Evolutionary conservation across 1,284 basidiomycete genomes (phyloP), one percentile per base, ranked within the genome.

Genomic region (Cryptococcus deneoformans): DNA sequence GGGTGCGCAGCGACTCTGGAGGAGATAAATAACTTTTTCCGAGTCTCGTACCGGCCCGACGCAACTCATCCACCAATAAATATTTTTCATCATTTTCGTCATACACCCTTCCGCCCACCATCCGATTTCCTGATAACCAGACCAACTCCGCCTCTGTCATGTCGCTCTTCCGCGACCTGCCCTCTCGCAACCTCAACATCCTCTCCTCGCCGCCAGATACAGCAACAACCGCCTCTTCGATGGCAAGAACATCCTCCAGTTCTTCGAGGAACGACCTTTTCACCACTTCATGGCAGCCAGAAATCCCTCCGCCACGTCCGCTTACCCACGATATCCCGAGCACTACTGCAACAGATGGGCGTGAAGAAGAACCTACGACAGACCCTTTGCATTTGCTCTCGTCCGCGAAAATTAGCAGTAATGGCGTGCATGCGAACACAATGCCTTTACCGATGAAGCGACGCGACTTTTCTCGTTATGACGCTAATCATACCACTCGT

Each of bases 201-300:
- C 49, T 6, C 49, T 38, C 49, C 49, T 50, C 42, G n/a, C 50
- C 24, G 45, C 35, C 54, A 43, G 20, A 40, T 12, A 47, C 46
- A 9, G 14, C 51, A 36, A 12, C 36, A 35, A 20, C 55, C 34
- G 46, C 38, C 16, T 35, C 52, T 50, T 43, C 52, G 42, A 20
- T 20, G 20, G 20, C 20, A 20, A 20, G 20, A 20, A 20, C 20
- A 46, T 46, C 42, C 29, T 34, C 49, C 24, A 53, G 52, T 11
- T 65, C 65, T 8, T 68, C 66, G 14, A 64, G 71, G 10, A 73
- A 73, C 54, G 69, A 73, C 57, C 56, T 73, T 7, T 73, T 73
- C 63, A 62, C 56, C 20, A 62, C 63, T 29, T 60, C 54, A 24
- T 72, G 68, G 69, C 51, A 59, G 36, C 63, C 65, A 5, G 60